Conservation (phyloP, 1,284 basidiomycete genomes). For the Coniferiporia sulphurascens region DNA sequence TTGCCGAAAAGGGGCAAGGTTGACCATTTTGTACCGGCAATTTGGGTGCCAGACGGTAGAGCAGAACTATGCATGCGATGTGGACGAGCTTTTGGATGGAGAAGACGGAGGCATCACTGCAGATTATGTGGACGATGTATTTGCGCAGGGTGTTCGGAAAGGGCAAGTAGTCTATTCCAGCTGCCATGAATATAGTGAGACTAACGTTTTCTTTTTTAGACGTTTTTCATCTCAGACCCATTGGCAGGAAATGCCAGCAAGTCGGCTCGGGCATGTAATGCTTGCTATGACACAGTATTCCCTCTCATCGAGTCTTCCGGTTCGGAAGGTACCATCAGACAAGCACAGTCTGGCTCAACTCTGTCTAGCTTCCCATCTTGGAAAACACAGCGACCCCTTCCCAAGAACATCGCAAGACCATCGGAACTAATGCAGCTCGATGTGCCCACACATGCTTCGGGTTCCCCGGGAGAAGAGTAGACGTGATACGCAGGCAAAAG, state of each 20-base stretch:
- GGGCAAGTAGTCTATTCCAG: slow-evolving; percentile 41
- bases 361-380: slow-evolving; percentile 44
- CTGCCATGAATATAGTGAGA: neutral
- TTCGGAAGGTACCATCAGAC: slow-evolving; percentile 19
- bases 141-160: slow-evolving; percentile 77
- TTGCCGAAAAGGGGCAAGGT: slow-evolving; percentile 50
- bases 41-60: slow-evolving; percentile 88
- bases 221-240: slow-evolving; percentile 69
- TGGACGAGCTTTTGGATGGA: slow-evolving; percentile 71
- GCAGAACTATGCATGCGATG: slow-evolving; percentile 83
- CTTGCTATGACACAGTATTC: slow-evolving; percentile 84
- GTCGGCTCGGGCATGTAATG: slow-evolving; percentile 76
- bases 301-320: slow-evolving; percentile 47
- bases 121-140: slow-evolving; percentile 85
- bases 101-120: slow-evolving; percentile 85
- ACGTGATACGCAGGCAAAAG: slow-evolving; percentile 11
- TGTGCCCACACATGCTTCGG: slow-evolving; percentile 32
- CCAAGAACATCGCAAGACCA: neutral
- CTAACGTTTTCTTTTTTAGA: slow-evolving; percentile 37
- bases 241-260: slow-evolving; percentile 46
- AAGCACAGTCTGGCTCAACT: slow-evolving; percentile 26
- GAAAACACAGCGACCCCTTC: slow-evolving; percentile 22
- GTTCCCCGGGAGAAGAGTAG: slow-evolving; percentile 9
- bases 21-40: slow-evolving; percentile 85
- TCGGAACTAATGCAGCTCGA: slow-evolving; percentile 39